Base-by-base conservation (phyloP, 2,329 filamentous ascomycete genomes). In the Clathrospora elynae region DNA sequence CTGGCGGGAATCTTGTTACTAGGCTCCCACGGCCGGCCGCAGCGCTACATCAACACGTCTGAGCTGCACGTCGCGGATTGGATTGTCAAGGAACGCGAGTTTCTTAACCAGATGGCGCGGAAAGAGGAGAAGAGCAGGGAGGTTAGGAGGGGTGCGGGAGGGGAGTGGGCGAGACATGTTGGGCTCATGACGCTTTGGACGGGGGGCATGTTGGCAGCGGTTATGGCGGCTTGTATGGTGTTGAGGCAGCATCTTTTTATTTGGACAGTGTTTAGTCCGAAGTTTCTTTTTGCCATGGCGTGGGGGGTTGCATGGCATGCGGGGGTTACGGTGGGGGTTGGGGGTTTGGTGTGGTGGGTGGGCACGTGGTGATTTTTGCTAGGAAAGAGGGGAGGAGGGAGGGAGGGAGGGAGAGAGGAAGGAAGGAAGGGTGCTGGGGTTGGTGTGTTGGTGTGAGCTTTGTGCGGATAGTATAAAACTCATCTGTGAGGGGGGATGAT, bases 251-350 rank as follows among this genome's bases (percentile, higher is more conserved):
- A 99, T 76, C 71, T 99, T 44, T 99, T 99, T 67, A 91, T 99
- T 49, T 99, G 93, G 93, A 97, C 92, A 1, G 93, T 99, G 8
- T 99, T 99, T 70, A 95, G 89, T 53, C 93, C 93, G 0, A 99
- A 97, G 71, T 97, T 91, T 69, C 73, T 99, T 55, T 99, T 95
- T 68, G 88, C 84, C 52, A 86, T 93, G 77, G 90, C 87, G 10
- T 99, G 93, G 95, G 84, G 81, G 50, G 64, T 92, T 31, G 88
- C 82, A 6, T 89, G 91, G 74, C 92, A 99, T 79, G 66, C 91
- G 48, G 65, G 80, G 7, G 53, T 67, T 25, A 59, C 45, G 20
- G 30, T 64, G n/a, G 62, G 55, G 75, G 32, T 66, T 43, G 57
- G 62, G 16, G 55, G 59, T 9, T 11, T 61, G 53, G 36, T 67